Evolutionary conservation across 768 basidiomycete genomes (phyloP).

Genomic region (Megacollybia marginata): DNA sequence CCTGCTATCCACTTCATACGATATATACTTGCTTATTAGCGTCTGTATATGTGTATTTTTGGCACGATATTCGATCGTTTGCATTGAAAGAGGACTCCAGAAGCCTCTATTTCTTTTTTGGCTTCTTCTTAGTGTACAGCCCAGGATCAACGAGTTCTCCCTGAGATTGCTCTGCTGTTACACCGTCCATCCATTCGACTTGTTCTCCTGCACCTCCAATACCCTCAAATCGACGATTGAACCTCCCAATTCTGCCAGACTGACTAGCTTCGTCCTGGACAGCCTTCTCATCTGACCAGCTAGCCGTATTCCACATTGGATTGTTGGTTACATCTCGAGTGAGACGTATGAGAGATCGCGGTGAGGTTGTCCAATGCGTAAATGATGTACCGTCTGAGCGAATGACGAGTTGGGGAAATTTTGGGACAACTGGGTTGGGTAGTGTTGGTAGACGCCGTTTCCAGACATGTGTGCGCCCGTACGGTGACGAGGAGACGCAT

Average conservation of each 20-base stretch:
- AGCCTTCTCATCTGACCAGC: slow-evolving; percentile 39
- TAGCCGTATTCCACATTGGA: slow-evolving; percentile 74
- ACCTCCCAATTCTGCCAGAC: slow-evolving; percentile 75
- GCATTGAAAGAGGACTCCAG: neutral
- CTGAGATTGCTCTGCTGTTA: slow-evolving; percentile 1
- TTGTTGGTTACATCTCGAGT: slow-evolving; percentile 88
- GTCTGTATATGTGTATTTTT: too few species aligned
- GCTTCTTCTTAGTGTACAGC: slow-evolving; percentile 6
- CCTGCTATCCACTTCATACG: too few species aligned
- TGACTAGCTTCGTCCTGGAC: slow-evolving; percentile 65
- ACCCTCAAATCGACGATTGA: slow-evolving; percentile 64
- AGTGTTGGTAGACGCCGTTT: slow-evolving; percentile 58
- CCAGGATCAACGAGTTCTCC: slow-evolving; percentile 10
- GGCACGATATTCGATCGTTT: too few species aligned
- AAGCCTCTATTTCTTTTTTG: slow-evolving; percentile 3
- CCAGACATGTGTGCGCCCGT: slow-evolving; percentile 81
- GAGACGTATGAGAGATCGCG: slow-evolving; percentile 65
- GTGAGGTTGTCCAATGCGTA: slow-evolving; percentile 84
- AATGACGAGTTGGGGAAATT: slow-evolving; percentile 79
- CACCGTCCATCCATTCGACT: slow-evolving; percentile 28
- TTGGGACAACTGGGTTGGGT: slow-evolving; percentile 79
- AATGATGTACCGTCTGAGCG: slow-evolving; percentile 87
- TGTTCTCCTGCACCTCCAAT: slow-evolving; percentile 27
- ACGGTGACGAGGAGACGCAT: slow-evolving; percentile 62
- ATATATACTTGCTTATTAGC: too few species aligned